Evolutionary conservation across 2,329 filamentous ascomycete genomes (phyloP).

Genomic region (Monilinia fructigena): DNA sequence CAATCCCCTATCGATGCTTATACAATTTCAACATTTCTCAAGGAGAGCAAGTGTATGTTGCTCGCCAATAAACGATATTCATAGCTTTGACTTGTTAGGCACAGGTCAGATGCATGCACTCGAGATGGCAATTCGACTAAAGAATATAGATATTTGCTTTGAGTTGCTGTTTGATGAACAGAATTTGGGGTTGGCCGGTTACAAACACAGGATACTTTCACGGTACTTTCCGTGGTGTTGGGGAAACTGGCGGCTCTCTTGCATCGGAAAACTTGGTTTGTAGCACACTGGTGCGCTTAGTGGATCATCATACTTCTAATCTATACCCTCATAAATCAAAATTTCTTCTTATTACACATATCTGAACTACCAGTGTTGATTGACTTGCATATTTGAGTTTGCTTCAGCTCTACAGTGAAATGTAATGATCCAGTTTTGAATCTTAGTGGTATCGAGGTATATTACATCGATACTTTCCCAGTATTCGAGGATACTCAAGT

Average conservation of each 20-base stretch:
- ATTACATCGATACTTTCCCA: background rate
- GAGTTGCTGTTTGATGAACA: background rate
- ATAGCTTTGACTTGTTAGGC: slow-evolving; percentile 17
- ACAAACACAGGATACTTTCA: background rate
- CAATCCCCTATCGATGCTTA: slow-evolving; percentile 5
- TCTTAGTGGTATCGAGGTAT: background rate
- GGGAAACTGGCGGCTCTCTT: background rate
- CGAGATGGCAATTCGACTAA: slow-evolving; percentile 14
- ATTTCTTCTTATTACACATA: background rate
- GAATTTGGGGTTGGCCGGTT: background rate
- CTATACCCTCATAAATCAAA: background rate
- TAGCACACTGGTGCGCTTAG: background rate
- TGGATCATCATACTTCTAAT: background rate
- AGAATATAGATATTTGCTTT: slow-evolving; percentile 3
- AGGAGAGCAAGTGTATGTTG: slow-evolving; percentile 13
- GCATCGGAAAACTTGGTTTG: background rate
- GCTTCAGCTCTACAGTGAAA: background rate
- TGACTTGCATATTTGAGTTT: background rate
- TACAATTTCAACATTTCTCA: background rate
- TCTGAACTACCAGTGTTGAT: background rate
- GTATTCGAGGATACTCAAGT: background rate
- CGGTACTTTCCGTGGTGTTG: background rate
- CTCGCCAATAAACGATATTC: slow-evolving; percentile 18
- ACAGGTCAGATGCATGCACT: slow-evolving; percentile 7
- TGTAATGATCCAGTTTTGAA: background rate